Conservation (phyloP, 2,329 filamentous ascomycete genomes). For the Aspergillus ibericus region DNA sequence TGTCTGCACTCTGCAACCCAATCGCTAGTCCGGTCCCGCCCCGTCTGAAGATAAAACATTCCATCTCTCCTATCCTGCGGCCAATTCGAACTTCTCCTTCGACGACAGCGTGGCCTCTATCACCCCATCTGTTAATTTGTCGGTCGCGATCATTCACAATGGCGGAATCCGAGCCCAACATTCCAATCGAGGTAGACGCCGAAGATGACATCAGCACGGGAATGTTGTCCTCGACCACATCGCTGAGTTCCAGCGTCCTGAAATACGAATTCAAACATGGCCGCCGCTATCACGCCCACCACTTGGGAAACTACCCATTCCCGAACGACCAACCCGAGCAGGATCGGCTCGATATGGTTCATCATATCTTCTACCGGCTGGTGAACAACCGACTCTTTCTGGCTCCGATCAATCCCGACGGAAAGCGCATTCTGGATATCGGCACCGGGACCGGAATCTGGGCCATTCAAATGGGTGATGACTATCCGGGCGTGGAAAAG, state of each 20-base stretch:
- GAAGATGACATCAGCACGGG: constrained; percentile 1
- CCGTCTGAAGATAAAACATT: not conserved
- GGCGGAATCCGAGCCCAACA: not conserved
- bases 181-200: constrained; percentile 1
- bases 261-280: constrained; percentile 22
- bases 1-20: too few relatives aligned
- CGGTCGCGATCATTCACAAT: not conserved
- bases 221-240: constrained; percentile 1
- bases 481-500: constrained; percentile 36
- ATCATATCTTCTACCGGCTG: constrained; percentile 38
- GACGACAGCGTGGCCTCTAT: not conserved
- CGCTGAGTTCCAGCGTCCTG: constrained; percentile 11
- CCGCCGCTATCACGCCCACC: constrained; percentile 30
- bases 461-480: constrained; percentile 39
- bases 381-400: constrained; percentile 38
- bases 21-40: not conserved
- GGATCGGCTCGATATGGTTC: constrained; percentile 38
- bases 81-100: not conserved
- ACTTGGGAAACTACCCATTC: constrained; percentile 32
- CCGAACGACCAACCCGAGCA: constrained; percentile 40
- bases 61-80: too few relatives aligned
- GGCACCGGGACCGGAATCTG: constrained; percentile 41
- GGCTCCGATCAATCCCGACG: constrained; percentile 35
- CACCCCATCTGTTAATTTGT: not conserved
- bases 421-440: constrained; percentile 39